Evolutionary conservation across 148 eudicot species (phyloP).

Genomic region (Cornus kousa): DNA sequence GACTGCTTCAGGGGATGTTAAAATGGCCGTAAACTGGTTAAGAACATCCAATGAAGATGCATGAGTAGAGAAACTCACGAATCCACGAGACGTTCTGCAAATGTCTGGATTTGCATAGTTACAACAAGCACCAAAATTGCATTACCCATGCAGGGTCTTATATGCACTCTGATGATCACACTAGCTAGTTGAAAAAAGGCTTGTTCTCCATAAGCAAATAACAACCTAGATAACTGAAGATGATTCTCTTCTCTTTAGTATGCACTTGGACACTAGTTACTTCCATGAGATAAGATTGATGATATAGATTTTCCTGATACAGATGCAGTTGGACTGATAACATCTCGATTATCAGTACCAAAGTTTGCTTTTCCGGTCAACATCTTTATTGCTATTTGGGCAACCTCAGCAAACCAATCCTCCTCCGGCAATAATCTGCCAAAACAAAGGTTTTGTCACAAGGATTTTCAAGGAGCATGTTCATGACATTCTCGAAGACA

Average conservation of each 20-base stretch:
- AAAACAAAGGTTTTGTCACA: neutral
- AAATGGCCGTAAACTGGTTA: too few species aligned
- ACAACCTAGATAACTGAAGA: neutral
- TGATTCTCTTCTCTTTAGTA: neutral
- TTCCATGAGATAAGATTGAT: conserved; percentile 36
- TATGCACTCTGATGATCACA: too few species aligned
- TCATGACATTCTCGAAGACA: too few species aligned
- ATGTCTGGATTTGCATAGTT: too few species aligned
- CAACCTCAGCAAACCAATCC: conserved; percentile 93
- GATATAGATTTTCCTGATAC: conserved; percentile 37
- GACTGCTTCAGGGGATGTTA: too few species aligned
- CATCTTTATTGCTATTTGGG: conserved; percentile 80
- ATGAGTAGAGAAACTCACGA: too few species aligned
- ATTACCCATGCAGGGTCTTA: too few species aligned
- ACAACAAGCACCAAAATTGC: too few species aligned
- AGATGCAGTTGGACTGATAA: conserved; percentile 62
- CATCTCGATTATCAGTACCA: conserved; percentile 39
- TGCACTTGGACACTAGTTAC: conserved; percentile 16
- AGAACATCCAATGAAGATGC: too few species aligned
- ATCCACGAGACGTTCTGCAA: too few species aligned
- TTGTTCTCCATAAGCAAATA: neutral
- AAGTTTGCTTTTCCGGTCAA: conserved; percentile 54
- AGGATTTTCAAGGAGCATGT: too few species aligned
- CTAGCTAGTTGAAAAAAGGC: neutral
- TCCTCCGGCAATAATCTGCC: conserved; percentile 86